Evolutionary conservation across 768 basidiomycete genomes (phyloP), one percentile per base, ranked within the genome.

Genomic region (button mushroom (Agaricus bisporus)): DNA sequence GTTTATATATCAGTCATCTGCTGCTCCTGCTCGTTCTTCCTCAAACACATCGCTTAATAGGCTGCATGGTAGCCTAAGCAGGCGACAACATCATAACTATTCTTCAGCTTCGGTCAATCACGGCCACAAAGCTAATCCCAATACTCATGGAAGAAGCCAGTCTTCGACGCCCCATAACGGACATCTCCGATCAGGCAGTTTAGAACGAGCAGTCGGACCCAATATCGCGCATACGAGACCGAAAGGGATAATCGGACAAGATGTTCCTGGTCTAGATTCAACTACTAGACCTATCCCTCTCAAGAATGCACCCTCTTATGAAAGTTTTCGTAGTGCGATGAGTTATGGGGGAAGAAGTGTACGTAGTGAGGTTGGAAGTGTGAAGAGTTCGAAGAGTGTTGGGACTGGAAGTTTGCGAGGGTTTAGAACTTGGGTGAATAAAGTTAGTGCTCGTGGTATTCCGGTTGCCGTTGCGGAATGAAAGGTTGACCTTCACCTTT

Each of bases 321-420:
- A 80, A 61, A 77, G 75, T 59, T 74, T 77, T 60, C 70, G 72
- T 29, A 78, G 70, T 54, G 64, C 65, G 15, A 66, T 64, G 56
- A 72, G 76, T 50, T 60, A 63, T 7, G 73, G 68, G 15, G 67
- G 69, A n/a, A 64, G 71, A 56, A 78, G 76, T 51, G 68, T 73
- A 45, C 68, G 70, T 43, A 75, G 76, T 54, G 53, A 48, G 9
- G 53, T 74, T 29, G 71, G 69, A 49, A 76, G 74, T 52, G 64
- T 73, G 42, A 72, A 70, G 60, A 76, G 75, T 59, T 68, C 68
- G 15, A 64, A 68, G 11, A 47, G 51, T 17, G n/a, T 47, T 17
- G 53, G 53, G 11, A 38, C 38, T 26, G 45, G 20, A 7, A 73
- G 70, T 54, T 66, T 66, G 1, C 62, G 71, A 11, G 68, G 71